Evolutionary conservation across 73 alveolate genomes (phyloP).

Genomic region (Paramecium sonneborni): DNA sequence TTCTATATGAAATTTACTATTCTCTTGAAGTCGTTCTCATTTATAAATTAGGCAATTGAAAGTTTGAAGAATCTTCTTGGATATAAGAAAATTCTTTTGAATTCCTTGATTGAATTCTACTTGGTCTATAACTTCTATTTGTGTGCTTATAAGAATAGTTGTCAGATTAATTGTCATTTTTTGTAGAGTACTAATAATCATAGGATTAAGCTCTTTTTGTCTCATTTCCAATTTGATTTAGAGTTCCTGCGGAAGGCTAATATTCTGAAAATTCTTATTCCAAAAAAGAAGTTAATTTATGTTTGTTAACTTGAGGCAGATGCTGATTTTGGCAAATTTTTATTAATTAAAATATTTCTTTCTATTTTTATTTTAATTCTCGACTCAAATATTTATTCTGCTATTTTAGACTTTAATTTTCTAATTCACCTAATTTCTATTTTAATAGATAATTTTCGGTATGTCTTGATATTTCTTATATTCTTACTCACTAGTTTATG

Average conservation of each 20-base stretch:
- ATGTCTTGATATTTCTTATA: not conserved
- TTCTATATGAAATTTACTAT: not conserved
- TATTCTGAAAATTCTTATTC: not conserved
- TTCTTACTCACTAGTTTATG: not conserved
- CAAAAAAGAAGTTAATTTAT: not conserved
- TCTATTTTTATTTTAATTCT: not conserved
- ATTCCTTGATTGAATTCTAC: not conserved
- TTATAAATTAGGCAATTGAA: not conserved
- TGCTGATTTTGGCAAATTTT: not conserved
- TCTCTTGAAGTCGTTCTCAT: not conserved
- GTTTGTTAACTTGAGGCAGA: not conserved
- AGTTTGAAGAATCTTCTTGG: not conserved
- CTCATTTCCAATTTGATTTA: not conserved
- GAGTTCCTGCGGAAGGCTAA: not conserved
- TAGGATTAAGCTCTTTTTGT: not conserved
- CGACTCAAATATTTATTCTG: not conserved
- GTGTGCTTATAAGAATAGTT: not conserved
- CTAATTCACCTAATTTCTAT: not conserved
- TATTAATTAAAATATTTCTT: not conserved
- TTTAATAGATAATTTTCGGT: not conserved
- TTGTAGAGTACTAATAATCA: not conserved
- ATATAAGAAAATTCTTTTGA: not conserved
- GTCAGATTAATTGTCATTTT: not conserved
- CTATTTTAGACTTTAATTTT: not conserved
- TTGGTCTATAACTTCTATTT: not conserved